Percentiles rank a stretch among this genome's conserved stretches.
phyloP scores from a whole-genome alignment of 352 stramenopile genomes.

The Phytophthora sp. region DNA sequence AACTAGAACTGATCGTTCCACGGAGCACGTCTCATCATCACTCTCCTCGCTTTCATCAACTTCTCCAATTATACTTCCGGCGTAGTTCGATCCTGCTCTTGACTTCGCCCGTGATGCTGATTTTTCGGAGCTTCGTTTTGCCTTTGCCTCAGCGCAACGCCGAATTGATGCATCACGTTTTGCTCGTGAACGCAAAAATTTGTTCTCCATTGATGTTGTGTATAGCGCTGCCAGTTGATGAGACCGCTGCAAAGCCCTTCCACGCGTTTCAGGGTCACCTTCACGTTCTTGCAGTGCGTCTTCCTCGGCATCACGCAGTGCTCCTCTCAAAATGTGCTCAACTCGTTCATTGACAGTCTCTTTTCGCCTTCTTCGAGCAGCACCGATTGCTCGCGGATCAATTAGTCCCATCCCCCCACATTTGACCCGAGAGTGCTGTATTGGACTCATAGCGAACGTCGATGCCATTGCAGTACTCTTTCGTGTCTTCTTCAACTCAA shows the following conservation, averaged over 20 bases:
- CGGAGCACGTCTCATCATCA: conserved; percentile 10
- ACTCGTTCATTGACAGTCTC: conserved; percentile 76
- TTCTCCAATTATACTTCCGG: conserved; percentile 9
- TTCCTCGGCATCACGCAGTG: conserved; percentile 41
- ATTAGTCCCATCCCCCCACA: not conserved
- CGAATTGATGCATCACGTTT: conserved; percentile 9
- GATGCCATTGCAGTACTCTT: not conserved
- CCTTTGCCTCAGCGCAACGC: not conserved
- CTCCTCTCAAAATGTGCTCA: conserved; percentile 61
- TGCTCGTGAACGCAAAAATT: conserved; percentile 38
- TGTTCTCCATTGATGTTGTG: conserved; percentile 47
- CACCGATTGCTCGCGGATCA: conserved; percentile 1
- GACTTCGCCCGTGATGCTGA: not conserved
- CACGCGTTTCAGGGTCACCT: conserved; percentile 31
- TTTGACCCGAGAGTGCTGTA: conserved; percentile 6
- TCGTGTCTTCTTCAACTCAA: no score
- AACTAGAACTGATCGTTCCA: not conserved
- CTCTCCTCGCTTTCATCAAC: conserved; percentile 21
- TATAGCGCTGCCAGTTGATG: conserved; percentile 59
- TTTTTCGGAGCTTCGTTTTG: not conserved
- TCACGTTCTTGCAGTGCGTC: conserved; percentile 25
- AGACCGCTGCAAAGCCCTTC: conserved; percentile 38
- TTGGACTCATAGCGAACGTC: conserved; percentile 23
- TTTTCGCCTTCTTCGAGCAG: conserved; percentile 39
- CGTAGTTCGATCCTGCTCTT: conserved; percentile 8